phyloP scores from a whole-genome alignment of 306 rosid genomes.

The Comarum palustre region DNA sequence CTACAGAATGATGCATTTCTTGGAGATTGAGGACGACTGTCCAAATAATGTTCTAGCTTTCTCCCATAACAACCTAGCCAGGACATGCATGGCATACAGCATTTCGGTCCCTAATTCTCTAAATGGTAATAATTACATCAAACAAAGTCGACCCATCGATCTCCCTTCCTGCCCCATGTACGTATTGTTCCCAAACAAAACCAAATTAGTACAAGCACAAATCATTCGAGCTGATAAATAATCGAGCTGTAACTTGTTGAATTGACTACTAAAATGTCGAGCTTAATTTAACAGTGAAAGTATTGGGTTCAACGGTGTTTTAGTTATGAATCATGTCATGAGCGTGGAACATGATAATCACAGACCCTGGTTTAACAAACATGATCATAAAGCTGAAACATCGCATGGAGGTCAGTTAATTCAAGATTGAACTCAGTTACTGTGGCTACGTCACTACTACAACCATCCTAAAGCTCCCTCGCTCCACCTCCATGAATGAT shows the following conservation, averaged over 20 bases:
- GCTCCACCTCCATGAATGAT: not conserved
- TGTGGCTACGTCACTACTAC: not conserved
- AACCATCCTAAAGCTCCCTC: not conserved
- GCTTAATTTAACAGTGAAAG: not conserved
- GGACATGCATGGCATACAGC: not conserved
- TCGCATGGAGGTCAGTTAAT: not conserved
- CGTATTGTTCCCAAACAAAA: not conserved
- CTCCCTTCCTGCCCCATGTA: not conserved
- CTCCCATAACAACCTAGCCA: not conserved
- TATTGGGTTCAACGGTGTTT: not conserved
- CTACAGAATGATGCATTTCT: not conserved
- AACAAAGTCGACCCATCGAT: not conserved
- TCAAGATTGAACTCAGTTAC: not conserved
- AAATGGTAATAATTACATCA: not conserved
- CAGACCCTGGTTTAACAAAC: too few species aligned
- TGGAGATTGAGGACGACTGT: slow-evolving; percentile 5
- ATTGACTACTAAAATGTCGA: not conserved
- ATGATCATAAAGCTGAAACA: not conserved
- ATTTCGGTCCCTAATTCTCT: not conserved
- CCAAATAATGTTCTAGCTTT: not conserved
- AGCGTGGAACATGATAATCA: not conserved
- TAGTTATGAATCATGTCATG: not conserved
- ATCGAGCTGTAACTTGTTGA: not conserved
- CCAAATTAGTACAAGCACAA: not conserved
- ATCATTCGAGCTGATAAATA: not conserved